These are phyloP conservation scores for Fraxinus floribunda DNA, from an alignment of 305 asterid species.

Conservation along the genomic window DNA sequence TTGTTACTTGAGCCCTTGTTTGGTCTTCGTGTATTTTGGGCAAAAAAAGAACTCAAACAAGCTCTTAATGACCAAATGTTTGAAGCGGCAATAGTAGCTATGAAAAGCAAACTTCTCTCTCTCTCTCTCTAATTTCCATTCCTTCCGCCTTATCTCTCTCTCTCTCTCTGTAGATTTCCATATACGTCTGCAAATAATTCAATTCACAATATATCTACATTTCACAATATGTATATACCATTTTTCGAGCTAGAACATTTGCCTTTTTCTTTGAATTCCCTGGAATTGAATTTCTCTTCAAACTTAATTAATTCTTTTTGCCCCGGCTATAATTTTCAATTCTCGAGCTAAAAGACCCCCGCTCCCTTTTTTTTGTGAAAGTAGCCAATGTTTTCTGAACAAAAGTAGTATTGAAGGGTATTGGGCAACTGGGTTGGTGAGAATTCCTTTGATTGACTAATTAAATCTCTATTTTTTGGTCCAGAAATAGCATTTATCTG, in stretches of 20 bases:
- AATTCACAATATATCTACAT: not conserved
- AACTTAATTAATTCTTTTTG: not conserved
- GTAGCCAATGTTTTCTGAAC: conserved; percentile 11
- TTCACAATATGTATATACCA: not conserved
- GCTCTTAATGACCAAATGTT: too few relatives aligned
- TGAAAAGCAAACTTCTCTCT: not conserved
- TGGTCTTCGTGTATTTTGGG: too few relatives aligned
- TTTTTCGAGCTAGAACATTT: not conserved
- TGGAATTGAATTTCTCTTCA: not conserved
- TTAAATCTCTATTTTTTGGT: conserved; percentile 11
- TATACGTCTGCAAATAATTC: too few relatives aligned
- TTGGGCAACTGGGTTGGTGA: conserved; percentile 22
- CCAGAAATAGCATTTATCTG: not conserved
- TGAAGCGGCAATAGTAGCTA: not conserved
- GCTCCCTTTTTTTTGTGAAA: not conserved
- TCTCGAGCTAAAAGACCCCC: not conserved
- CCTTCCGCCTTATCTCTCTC: not conserved
- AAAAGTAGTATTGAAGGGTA: conserved; percentile 13
- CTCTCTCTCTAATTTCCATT: not conserved
- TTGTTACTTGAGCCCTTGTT: too few relatives aligned
- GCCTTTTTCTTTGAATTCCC: not conserved
- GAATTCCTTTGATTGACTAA: conserved; percentile 3
- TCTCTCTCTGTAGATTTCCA: too few relatives aligned
- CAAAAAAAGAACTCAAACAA: too few relatives aligned
- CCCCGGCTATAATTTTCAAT: not conserved